Evolutionary conservation across 768 basidiomycete species (phyloP).

Genomic region (Pleurotus cornucopiae): DNA sequence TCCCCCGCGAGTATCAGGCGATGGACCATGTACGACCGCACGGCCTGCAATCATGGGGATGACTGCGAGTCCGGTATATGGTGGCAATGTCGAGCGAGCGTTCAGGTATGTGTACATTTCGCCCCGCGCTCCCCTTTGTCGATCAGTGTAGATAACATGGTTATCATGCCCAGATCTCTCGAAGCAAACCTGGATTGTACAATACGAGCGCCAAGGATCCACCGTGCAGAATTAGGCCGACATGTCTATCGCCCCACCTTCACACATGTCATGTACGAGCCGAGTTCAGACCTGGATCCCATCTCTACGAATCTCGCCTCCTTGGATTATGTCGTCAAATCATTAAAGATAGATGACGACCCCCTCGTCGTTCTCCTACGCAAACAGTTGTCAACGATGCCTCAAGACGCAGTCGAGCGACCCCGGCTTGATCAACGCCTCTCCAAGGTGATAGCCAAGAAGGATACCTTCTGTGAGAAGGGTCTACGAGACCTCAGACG

Average conservation of each 20-base stretch:
- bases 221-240: constrained; percentile 51
- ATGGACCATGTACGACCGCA: constrained; percentile 11
- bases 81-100: constrained; percentile 57
- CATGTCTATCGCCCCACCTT: constrained; percentile 67
- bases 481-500: constrained; percentile 57
- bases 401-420: constrained; percentile 37
- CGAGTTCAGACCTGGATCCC: constrained; percentile 19
- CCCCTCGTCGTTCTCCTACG: constrained; percentile 57
- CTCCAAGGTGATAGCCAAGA: constrained; percentile 53
- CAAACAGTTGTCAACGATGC: constrained; percentile 33
- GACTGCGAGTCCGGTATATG: constrained; percentile 82
- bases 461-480: constrained; percentile 61
- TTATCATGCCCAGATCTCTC: constrained; percentile 38
- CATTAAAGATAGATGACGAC: constrained; percentile 62
- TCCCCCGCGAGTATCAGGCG: constrained; percentile 25
- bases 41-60: constrained; percentile 71
- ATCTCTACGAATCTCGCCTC: constrained; percentile 50
- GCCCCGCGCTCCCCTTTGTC: background rate
- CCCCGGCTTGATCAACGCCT: constrained; percentile 58
- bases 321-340: constrained; percentile 35
- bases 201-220: constrained; percentile 57
- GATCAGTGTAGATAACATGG: background rate
- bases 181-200: constrained; percentile 67
- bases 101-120: constrained; percentile 43
- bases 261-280: constrained; percentile 48